Conservation (phyloP, 2,329 filamentous ascomycete species). For the Huntiella savannae region DNA sequence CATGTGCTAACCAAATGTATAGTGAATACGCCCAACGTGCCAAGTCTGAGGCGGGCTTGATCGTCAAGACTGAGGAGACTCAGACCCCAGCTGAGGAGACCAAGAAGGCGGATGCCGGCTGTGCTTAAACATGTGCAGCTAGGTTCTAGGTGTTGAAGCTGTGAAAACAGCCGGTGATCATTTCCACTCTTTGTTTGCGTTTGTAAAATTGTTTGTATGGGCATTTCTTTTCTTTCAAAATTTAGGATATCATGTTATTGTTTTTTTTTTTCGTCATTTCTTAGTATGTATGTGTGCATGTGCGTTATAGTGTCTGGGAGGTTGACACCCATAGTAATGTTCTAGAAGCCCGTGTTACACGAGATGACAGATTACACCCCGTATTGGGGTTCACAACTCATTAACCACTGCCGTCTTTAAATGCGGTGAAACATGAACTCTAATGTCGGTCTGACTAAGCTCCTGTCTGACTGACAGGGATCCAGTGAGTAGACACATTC, state of each 20-base stretch:
- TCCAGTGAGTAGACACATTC: too few relatives aligned
- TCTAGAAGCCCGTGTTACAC: too few relatives aligned
- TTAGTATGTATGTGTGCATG: not conserved
- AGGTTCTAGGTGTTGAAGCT: too few relatives aligned
- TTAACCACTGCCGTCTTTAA: too few relatives aligned
- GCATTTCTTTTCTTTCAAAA: not conserved
- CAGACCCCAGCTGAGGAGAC: not conserved
- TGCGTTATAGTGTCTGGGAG: not conserved
- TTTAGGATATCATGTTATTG: not conserved
- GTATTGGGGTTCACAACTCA: too few relatives aligned
- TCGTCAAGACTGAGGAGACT: constrained; percentile 27
- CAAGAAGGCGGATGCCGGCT: constrained; percentile 7
- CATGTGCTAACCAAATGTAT: constrained; percentile 13
- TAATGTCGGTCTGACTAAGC: not conserved
- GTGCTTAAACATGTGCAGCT: not conserved
- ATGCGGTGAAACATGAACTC: not conserved
- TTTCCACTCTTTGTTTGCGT: too few relatives aligned
- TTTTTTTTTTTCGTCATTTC: not conserved
- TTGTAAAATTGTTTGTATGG: not conserved
- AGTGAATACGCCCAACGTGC: constrained; percentile 52
- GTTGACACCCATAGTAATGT: too few relatives aligned
- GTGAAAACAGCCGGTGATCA: too few relatives aligned
- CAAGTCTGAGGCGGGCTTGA: constrained; percentile 40
- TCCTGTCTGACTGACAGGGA: not conserved
- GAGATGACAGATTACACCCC: too few relatives aligned